A percentile compares a stretch with the other conserved stretches of the same genome.
phyloP scores from a whole-genome alignment of 306 rosid species.

The Quercus bicolor region DNA sequence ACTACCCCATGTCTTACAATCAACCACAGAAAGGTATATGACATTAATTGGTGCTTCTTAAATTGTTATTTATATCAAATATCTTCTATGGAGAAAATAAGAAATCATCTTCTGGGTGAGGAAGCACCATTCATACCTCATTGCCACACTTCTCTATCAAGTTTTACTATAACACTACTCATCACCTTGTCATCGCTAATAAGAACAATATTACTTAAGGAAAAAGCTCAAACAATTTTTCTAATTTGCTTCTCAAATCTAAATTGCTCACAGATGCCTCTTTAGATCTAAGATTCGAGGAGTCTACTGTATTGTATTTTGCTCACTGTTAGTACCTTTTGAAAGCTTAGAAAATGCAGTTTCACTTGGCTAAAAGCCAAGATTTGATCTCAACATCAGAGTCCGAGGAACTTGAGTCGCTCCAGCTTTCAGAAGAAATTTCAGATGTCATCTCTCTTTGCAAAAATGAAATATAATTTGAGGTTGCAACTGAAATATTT shows the following conservation, averaged over 20 bases:
- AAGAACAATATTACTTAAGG: neutral
- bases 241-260: neutral
- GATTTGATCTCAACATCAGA: conserved; percentile 18
- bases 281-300: neutral
- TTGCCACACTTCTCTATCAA: no score
- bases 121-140: no score
- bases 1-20: no score
- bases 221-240: neutral
- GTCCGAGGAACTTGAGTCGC: conserved; percentile 45
- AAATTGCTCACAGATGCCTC: neutral
- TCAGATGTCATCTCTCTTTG: conserved; percentile 21
- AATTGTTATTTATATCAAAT: no score
- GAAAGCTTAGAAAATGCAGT: neutral
- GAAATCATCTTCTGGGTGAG: no score
- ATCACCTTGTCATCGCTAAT: neutral
- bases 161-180: no score
- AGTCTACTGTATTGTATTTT: neutral
- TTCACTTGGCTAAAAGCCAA: neutral
- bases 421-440: conserved; percentile 38
- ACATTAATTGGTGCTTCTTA: no score
- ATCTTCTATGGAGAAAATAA: no score
- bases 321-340: neutral
- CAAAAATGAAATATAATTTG: conserved; percentile 7
- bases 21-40: no score
- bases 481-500: neutral